These are phyloP conservation scores for Sedum album DNA, from an alignment of 164 flowering plant species.

Conservation along the genomic window DNA sequence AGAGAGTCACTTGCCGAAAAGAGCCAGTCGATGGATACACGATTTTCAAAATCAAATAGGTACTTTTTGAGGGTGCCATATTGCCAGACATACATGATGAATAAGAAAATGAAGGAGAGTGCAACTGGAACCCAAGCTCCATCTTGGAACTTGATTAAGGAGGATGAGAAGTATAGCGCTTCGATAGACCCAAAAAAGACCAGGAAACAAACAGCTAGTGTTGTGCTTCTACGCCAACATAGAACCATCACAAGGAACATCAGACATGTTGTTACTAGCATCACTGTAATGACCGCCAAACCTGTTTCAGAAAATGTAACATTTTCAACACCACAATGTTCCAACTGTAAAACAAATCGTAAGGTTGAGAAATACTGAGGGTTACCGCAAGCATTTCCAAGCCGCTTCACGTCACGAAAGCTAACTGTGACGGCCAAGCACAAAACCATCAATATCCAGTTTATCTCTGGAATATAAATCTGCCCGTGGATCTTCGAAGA, in stretches of 20 bases:
- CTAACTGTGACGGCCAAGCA: slow-evolving; percentile 62
- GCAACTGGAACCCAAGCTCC: slow-evolving; percentile 74
- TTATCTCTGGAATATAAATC: slow-evolving; percentile 63
- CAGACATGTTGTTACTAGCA: slow-evolving; percentile 65
- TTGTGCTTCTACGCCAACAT: slow-evolving; percentile 44
- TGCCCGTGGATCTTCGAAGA: slow-evolving; percentile 58
- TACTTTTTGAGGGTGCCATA: slow-evolving; percentile 60
- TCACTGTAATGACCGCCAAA: slow-evolving; percentile 58
- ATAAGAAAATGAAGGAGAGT: slow-evolving; percentile 41
- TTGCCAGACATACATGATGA: slow-evolving; percentile 53
- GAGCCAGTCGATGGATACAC: slow-evolving; percentile 59
- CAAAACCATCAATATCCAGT: slow-evolving; percentile 58
- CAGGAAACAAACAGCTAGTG: slow-evolving; percentile 40
- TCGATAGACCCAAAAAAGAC: slow-evolving; percentile 64
- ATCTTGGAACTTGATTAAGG: slow-evolving; percentile 58
- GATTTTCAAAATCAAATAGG: slow-evolving; percentile 58
- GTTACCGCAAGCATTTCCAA: slow-evolving; percentile 62
- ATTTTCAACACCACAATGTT: neutral
- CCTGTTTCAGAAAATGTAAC: slow-evolving; percentile 27
- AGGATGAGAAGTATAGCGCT: slow-evolving; percentile 65
- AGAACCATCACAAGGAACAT: slow-evolving; percentile 58
- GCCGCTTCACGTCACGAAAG: slow-evolving; percentile 52
- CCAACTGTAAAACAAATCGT: neutral
- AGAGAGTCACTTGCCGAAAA: slow-evolving; percentile 41
- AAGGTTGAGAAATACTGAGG: neutral